Evolutionary conservation across 1,284 basidiomycete species (phyloP).

Genomic region (Clitocybe nebularis): DNA sequence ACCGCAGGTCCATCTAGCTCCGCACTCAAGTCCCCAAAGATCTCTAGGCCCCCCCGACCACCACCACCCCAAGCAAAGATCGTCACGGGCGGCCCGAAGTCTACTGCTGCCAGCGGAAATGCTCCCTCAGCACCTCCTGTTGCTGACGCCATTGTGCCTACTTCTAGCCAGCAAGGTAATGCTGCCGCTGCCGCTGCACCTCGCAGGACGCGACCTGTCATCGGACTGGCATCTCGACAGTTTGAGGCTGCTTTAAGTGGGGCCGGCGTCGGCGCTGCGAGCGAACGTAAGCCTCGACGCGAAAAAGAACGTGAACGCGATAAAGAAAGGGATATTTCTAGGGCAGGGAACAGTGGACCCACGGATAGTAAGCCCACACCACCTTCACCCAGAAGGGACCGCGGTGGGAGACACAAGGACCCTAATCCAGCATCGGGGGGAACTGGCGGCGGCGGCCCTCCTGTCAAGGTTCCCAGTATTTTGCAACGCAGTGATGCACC

Average conservation of each 20-base stretch:
- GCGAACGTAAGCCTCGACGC: slow-evolving; percentile 11
- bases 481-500: slow-evolving; percentile 31
- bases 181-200: slow-evolving; percentile 14
- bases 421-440: slow-evolving; percentile 2
- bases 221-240: slow-evolving; percentile 26
- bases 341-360: neutral
- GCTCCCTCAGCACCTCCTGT: slow-evolving; percentile 10
- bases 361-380: slow-evolving; percentile 6
- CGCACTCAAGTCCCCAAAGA: slow-evolving; percentile 11
- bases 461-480: slow-evolving; percentile 26
- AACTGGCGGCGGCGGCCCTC: slow-evolving; percentile 10
- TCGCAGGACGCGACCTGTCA: slow-evolving; percentile 21
- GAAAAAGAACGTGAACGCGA: slow-evolving; percentile 11
- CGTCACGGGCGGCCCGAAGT: slow-evolving; percentile 3
- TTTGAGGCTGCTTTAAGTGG: slow-evolving; percentile 27
- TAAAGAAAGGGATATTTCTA: slow-evolving; percentile 8
- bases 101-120: slow-evolving; percentile 2
- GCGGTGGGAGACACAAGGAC: slow-evolving; percentile 1
- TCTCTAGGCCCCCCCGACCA: slow-evolving; percentile 9
- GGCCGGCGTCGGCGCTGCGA: slow-evolving; percentile 17
- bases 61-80: slow-evolving; percentile 6
- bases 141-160: slow-evolving; percentile 1
- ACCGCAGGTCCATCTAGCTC: neutral
- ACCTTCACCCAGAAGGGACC: slow-evolving; percentile 7
- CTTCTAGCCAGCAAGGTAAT: slow-evolving; percentile 8